These are phyloP conservation scores for Mortierella sp. DNA, from an alignment of 371 early-diverging fungal genomes.

Conservation along the genomic window DNA sequence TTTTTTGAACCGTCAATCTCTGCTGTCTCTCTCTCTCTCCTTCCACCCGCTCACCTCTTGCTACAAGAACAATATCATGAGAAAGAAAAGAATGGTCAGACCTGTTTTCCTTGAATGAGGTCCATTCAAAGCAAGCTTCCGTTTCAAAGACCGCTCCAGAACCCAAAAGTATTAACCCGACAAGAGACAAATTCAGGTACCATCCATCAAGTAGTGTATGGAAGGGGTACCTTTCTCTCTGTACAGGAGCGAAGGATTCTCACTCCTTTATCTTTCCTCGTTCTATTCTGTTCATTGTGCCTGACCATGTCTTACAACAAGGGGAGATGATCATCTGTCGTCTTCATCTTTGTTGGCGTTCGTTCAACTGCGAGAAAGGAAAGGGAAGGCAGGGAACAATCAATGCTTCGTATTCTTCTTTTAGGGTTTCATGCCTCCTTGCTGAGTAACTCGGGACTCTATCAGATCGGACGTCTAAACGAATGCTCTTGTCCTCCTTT, in stretches of 20 bases:
- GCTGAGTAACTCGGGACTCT: too few relatives aligned
- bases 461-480: too few relatives aligned
- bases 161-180: background rate
- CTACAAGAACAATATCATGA: background rate
- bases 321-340: too few relatives aligned
- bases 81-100: background rate
- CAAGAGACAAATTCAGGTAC: background rate
- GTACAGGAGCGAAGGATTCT: background rate
- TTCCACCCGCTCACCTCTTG: too few relatives aligned
- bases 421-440: background rate
- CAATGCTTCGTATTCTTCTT: background rate
- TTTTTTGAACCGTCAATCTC: too few relatives aligned
- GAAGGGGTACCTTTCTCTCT: too few relatives aligned
- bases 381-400: too few relatives aligned
- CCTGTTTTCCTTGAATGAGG: background rate
- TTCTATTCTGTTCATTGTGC: too few relatives aligned
- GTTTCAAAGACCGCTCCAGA: conserved; percentile 11
- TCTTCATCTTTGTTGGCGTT: too few relatives aligned
- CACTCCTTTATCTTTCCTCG: background rate
- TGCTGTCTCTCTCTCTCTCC: too few relatives aligned
- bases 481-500: background rate
- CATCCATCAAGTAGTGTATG: too few relatives aligned
- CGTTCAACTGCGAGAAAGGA: too few relatives aligned
- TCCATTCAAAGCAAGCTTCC: background rate
- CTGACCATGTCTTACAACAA: background rate